Percentiles rank a stretch among this genome's conserved stretches.
phyloP scores from a whole-genome alignment of 192 early-diverging fungal species.

The Coemansia javaensis region DNA sequence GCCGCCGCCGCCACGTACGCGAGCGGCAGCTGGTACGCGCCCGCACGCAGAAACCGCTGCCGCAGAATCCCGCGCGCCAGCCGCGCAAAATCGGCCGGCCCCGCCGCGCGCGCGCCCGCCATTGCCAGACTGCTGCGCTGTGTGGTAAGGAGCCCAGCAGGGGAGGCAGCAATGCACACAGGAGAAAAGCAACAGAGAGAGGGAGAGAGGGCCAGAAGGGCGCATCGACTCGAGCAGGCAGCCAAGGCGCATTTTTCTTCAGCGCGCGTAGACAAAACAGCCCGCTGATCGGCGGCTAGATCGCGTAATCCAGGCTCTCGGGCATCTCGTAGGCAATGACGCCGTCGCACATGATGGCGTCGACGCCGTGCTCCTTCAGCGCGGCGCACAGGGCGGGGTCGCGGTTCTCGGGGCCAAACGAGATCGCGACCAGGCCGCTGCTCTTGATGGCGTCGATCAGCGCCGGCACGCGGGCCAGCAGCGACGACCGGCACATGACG shows the following conservation, averaged over 20 bases:
- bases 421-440: conserved; percentile 83
- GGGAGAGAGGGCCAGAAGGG: neutral
- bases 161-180: no score
- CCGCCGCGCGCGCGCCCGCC: conserved; percentile 30
- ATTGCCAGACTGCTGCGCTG: conserved; percentile 23
- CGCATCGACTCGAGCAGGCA: no score
- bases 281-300: neutral
- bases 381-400: conserved; percentile 56
- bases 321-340: conserved; percentile 54
- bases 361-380: conserved; percentile 83
- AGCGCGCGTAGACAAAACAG: no score
- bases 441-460: conserved; percentile 91
- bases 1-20: conserved; percentile 34
- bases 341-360: conserved; percentile 76
- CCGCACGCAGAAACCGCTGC: conserved; percentile 44
- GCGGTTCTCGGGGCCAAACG: conserved; percentile 80
- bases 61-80: conserved; percentile 22
- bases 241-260: no score
- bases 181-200: neutral
- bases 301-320: conserved; percentile 24
- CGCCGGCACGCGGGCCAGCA: conserved; percentile 85
- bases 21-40: conserved; percentile 32
- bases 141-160: no score
- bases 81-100: conserved; percentile 45
- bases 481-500: conserved; percentile 83